Percentiles rank a stretch among this genome's conserved stretches.
phyloP scores from a whole-genome alignment of 164 flowering plant species.

The Vitis riparia region DNA sequence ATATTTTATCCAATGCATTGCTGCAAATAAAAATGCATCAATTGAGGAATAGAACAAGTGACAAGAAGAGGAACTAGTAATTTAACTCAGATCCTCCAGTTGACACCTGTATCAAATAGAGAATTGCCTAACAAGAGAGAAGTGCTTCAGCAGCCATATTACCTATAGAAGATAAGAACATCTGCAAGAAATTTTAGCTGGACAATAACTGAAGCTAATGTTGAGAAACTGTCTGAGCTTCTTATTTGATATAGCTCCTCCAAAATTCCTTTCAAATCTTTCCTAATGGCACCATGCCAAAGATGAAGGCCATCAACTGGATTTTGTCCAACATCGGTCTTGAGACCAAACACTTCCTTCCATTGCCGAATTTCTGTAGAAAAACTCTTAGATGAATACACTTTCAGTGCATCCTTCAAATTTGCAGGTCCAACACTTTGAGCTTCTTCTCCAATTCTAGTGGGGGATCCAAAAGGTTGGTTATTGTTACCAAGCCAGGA shows the following conservation, averaged over 20 bases:
- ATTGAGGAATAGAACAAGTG: slow-evolving; percentile 1
- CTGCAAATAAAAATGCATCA: slow-evolving; percentile 38
- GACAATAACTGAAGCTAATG: slow-evolving; percentile 36
- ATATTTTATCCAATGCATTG: slow-evolving; percentile 55
- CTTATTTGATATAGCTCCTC: slow-evolving; percentile 43
- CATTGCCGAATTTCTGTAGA: slow-evolving; percentile 14
- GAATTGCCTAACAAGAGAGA: slow-evolving; percentile 2
- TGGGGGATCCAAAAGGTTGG: slow-evolving; percentile 13
- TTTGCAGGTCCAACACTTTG: slow-evolving; percentile 19
- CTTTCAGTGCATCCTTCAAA: slow-evolving; percentile 22
- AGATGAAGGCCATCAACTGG: slow-evolving; percentile 48
- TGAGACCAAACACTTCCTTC: slow-evolving; percentile 13
- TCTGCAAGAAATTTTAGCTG: slow-evolving; percentile 65
- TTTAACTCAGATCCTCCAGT: slow-evolving; percentile 2
- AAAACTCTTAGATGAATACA: slow-evolving; percentile 17
- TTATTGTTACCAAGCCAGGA: slow-evolving; percentile 57
- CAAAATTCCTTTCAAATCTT: slow-evolving; percentile 50
- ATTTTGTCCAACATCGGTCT: slow-evolving; percentile 13
- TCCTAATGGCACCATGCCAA: slow-evolving; percentile 62
- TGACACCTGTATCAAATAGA: slow-evolving; percentile 7
- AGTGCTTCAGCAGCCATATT: slow-evolving; percentile 17
- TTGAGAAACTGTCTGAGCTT: slow-evolving; percentile 31
- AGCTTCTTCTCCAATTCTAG: slow-evolving; percentile 19
- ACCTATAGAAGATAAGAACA: slow-evolving; percentile 72
- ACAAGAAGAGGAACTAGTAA: slow-evolving; percentile 4